Evolutionary conservation across 2,329 filamentous ascomycete genomes (phyloP), one percentile per base, ranked within the genome.

Genomic region (Tricladium varicosporioides): DNA sequence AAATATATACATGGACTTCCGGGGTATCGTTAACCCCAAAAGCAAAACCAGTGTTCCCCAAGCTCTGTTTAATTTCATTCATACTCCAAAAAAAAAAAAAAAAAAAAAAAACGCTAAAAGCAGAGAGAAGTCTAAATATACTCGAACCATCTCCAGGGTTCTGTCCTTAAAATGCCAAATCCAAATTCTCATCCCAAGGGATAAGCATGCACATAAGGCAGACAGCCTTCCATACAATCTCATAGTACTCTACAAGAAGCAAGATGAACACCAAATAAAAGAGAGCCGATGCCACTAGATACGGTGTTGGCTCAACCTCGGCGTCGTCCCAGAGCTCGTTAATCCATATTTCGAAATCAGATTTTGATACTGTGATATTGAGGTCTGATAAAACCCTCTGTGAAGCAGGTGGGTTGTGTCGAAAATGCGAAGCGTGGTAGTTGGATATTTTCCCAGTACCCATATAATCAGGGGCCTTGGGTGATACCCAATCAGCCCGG

Each of bases 251-350:
- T 15, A 54, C 54, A 1, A 64, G 51, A 16, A 67, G 47, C 9
- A 67, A 51, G 42, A 66, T 55, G 14, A 62, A 62, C 2, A 62
- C 63, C 8, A 65, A 44, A 48, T 67, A 67, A 15, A 56, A 54
- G 19, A 63, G 57, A 18, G 61, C 61, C 3, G 59, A 64, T 15
- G 56, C 55, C 18, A 65, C 63, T 32, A 66, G 47, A 36, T 65
- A 64, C 10, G 67, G 64, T n/a, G 63, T 67, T 33, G 63, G 67
- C 44, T 67, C 65, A 46, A 67, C 57, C 5, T 62, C 48, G 45
- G 67, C 65, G 49, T 69, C 63, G 7, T 64, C 44, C 60, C 61
- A 66, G 14, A 68, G 54, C 46, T 67, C 65, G 4, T 47, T 42
- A 32, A 65, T 52, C 58, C 63, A 67, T 5, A 57, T 43, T 48